Evolutionary conservation across 331 rosid species (phyloP), one percentile per base, ranked within the genome.

Genomic region (Dryas integrifolia): DNA sequence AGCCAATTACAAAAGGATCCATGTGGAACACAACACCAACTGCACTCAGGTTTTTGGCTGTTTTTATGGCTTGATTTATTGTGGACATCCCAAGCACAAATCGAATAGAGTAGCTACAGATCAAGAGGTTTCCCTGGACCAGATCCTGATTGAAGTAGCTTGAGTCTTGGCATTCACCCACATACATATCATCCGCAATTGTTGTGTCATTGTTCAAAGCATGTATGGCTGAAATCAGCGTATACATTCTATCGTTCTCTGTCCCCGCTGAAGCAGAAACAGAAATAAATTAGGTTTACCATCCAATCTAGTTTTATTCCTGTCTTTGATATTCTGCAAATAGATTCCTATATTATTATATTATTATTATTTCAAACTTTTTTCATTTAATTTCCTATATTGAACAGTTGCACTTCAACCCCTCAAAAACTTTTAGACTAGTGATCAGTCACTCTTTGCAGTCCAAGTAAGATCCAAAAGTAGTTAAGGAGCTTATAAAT

Each of bases 41-140:
- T 74, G 99, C 98, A 73, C 98, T 90, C 53, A 88, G 83, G 70
- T 95, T 88, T 82, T 88, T 88, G 41, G 96, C 97, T 38, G 93
- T 77, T 81, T 89, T 85, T 62, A 83, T 57, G 21, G 98, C 89
- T 68, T 58, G 88, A 76, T 92, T 87, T 76, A 95, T 70, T 0
- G 90, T 89, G 43, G 98, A 92, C 67, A 88, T 80, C 41, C 99
- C 99, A 58, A 95, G 92, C 70, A 95, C 92, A 78, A 95, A 95
- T 61, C 99, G 88, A 26, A 95, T 95, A 47, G 99, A 92, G 73
- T 95, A 95, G 93, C 99, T 95, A 80, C 99, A 95, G 47, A 95
- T 92, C 85, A 95, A 75, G 78, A 95, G 92, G 73, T 89, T 95
- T 30, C 96, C 97, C 74, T 67, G 72, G 72, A 95, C 74, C 76